Base-by-base conservation (phyloP, 768 basidiomycete genomes). In the Inosperma sp. region DNA sequence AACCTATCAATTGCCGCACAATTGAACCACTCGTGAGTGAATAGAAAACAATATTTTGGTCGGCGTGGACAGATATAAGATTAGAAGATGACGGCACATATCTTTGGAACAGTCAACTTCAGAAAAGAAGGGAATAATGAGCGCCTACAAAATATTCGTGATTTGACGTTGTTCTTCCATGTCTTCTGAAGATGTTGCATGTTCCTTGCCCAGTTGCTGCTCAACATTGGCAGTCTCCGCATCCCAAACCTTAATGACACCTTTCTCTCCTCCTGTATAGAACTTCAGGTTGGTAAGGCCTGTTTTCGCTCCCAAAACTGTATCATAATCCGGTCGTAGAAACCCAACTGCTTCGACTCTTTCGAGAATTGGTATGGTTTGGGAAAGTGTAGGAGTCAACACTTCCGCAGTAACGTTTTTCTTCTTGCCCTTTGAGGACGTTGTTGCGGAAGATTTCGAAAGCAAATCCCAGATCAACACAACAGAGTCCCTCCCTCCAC, bases 11-110 rank as follows among this genome's bases (percentile, higher is more conserved):
- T 59, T 97, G 95, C 14, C 88, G 85, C 2, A 76, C 72, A 21
- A 89, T 69, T 7, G 77, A 71, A 26, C 76, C 77, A 1, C 81
- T 80, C n/a, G 74, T 65, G 7, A 95, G 71, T 2, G 90, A 93
- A 66, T 93, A 84, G 70, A 92, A 92, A 40, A 93, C 76, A 58
- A 99, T 94, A 58, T 98, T 99, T 69, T 98, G 96, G 67, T 99
- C 95, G 19, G 90, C 93, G 64, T 95, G 94, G 13, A 93, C 73
- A 13, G 93, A 89, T 17, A 93, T 75, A 12, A 98, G 67, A 1
- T 79, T 78, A 7, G 83, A 82, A 7, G 70, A 74, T 2, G 76
- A 66, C 0, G 83, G 79, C 40, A 88, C 68, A 67, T 92, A 90
- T 39, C 93, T 95, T 48, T 44, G 43, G 39, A 26, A 60, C 48